Evolutionary conservation across 257 asterid species (phyloP).

Genomic region (Petrea volubilis): DNA sequence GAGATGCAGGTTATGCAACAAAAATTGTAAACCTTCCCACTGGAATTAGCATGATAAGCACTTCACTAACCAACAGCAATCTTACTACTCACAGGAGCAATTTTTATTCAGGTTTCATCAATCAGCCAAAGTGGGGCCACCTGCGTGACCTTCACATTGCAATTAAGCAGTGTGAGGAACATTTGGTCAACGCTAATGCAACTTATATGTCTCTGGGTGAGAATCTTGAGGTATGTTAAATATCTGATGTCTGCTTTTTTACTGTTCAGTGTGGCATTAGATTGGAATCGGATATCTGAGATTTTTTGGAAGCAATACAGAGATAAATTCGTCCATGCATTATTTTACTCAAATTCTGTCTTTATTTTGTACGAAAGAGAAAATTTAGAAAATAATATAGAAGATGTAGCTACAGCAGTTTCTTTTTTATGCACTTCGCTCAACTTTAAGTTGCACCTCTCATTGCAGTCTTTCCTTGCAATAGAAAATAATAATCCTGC

Average conservation of each 20-base stretch:
- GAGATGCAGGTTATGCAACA: background rate
- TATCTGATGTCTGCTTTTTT: background rate
- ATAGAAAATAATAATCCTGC: background rate
- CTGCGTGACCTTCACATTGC: constrained; percentile 72
- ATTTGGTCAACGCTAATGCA: constrained; percentile 60
- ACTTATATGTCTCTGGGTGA: constrained; percentile 56
- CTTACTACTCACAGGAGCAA: constrained; percentile 15
- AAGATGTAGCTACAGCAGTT: background rate
- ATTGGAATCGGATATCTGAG: background rate
- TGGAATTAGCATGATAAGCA: background rate
- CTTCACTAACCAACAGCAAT: background rate
- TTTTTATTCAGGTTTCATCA: constrained; percentile 51
- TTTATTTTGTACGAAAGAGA: background rate
- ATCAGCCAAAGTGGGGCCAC: constrained; percentile 87
- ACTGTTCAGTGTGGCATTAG: background rate
- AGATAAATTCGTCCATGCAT: background rate
- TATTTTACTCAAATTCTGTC: background rate
- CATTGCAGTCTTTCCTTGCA: background rate
- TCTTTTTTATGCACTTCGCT: background rate
- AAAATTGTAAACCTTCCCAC: background rate
- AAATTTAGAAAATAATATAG: background rate
- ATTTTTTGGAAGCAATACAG: background rate
- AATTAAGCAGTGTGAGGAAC: constrained; percentile 69
- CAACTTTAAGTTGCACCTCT: background rate
- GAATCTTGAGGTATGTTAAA: constrained; percentile 64